These are phyloP conservation scores for Leishmania turanica DNA, from an alignment of 208 protist genomes.

Conservation along the genomic window DNA sequence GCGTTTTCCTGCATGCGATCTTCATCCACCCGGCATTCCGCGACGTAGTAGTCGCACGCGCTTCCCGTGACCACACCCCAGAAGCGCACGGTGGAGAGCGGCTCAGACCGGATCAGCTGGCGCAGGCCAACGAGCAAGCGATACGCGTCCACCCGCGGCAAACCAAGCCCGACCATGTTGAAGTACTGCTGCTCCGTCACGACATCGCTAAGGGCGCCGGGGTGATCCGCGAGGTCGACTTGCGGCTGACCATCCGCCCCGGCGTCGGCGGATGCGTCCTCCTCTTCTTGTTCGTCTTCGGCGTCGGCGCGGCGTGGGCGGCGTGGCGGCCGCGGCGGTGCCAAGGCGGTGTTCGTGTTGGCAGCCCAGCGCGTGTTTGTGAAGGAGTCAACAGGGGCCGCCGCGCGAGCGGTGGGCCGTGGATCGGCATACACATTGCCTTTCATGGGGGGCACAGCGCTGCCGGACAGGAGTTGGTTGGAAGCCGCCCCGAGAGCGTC, in stretches of 20 bases:
- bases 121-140: slow-evolving; percentile 90
- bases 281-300: slow-evolving; percentile 59
- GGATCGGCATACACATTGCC: slow-evolving; percentile 63
- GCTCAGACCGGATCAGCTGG: slow-evolving; percentile 77
- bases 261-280: slow-evolving; percentile 15
- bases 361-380: slow-evolving; percentile 74
- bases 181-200: slow-evolving; percentile 84
- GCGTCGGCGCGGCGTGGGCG: slow-evolving; percentile 67
- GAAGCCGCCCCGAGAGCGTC: slow-evolving; percentile 77
- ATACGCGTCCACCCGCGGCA: slow-evolving; percentile 78
- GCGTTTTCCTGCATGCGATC: slow-evolving; percentile 47
- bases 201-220: slow-evolving; percentile 79
- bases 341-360: slow-evolving; percentile 71
- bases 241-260: slow-evolving; percentile 27
- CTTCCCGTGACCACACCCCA: slow-evolving; percentile 90
- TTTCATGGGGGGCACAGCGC: slow-evolving; percentile 61
- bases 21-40: slow-evolving; percentile 80
- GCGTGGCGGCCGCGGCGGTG: slow-evolving; percentile 67
- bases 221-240: slow-evolving; percentile 54
- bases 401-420: slow-evolving; percentile 53
- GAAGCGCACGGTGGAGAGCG: slow-evolving; percentile 82
- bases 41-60: slow-evolving; percentile 89
- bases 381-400: slow-evolving; percentile 63
- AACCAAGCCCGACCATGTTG: slow-evolving; percentile 80
- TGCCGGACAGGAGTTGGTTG: slow-evolving; percentile 67